Base-by-base conservation (phyloP, 164 flowering plant genomes). In the Hamamelis virginiana region DNA sequence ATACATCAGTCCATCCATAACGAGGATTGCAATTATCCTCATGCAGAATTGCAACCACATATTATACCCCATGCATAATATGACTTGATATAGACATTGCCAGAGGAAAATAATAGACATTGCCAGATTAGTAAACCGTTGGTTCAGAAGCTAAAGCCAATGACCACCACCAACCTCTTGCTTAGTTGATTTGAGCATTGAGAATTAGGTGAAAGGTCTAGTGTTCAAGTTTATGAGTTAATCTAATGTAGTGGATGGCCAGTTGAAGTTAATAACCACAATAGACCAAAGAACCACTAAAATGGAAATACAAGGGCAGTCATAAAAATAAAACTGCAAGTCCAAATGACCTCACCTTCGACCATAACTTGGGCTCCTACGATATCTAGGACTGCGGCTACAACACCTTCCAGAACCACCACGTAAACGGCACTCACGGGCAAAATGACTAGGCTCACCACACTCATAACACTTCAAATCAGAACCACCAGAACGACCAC, bases 381-480 rank as follows among this genome's bases (percentile, higher is more conserved):
- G 90, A 44, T 88, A 86, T 70, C 91, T 77, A 60, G 94, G 96
- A 53, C 91, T 91, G 60, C 92, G 92, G 73, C 98, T 93, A 26
- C 93, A 90, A 15, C 89, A 86, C 52, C 97, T 87, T 64, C 95
- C 92, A 67, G 84, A 59, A 59, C 94, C 92, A 70, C 81, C 90
- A 72, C 96, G 96, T 58, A 66, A 43, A 33, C 88, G 86, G 64
- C 98, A 93, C 74, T 93, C 98, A 67, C 96, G 91, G 23, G 98
- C 98, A 88, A 93, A 93, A 76, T 93, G 98, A 62, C 98, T 97
- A 72, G 92, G 83, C 77, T 93, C 98, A 44, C 98, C 98, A 87
- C 98, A 93, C 72, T 93, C 98, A 63, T 93, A 93, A 75, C 98
- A 93, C 76, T 91, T 93, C 86, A 87, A 73, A 72, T 91, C 98